These are phyloP conservation scores for Candida morakotiae DNA, from an alignment of 805 yeast species.

Conservation along the genomic window DNA sequence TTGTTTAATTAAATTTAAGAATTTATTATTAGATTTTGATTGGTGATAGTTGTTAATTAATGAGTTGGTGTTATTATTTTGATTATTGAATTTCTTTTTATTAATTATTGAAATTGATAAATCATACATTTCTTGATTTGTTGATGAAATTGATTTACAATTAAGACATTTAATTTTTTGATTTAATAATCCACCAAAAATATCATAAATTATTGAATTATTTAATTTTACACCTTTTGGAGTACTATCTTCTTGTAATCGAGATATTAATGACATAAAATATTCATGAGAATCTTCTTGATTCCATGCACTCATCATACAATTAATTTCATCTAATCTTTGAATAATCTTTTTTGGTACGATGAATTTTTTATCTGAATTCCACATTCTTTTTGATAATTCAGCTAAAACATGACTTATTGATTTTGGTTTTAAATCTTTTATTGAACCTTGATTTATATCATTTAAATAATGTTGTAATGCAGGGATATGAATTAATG, in stretches of 20 bases:
- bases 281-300: slow-evolving; percentile 98
- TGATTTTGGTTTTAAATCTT: slow-evolving; percentile 47
- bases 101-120: slow-evolving; percentile 72
- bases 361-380: slow-evolving; percentile 47
- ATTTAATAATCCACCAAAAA: slow-evolving; percentile 85
- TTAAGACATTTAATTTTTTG: slow-evolving; percentile 81
- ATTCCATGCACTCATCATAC: slow-evolving; percentile 97
- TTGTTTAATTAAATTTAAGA: slow-evolving; percentile 73
- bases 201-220: slow-evolving; percentile 80
- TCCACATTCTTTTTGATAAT: slow-evolving; percentile 67
- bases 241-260: slow-evolving; percentile 88
- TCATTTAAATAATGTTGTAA: slow-evolving; percentile 77
- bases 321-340: slow-evolving; percentile 77
- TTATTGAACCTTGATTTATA: slow-evolving; percentile 52
- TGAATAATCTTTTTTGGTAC: slow-evolving; percentile 74
- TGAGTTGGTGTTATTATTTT: too few species aligned
- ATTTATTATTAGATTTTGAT: too few species aligned
- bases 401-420: slow-evolving; percentile 68
- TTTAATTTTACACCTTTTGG: slow-evolving; percentile 86
- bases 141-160: slow-evolving; percentile 79
- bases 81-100: slow-evolving; percentile 19
- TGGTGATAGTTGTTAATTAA: too few species aligned
- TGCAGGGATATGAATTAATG: slow-evolving; percentile 88
- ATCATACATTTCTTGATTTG: slow-evolving; percentile 93
- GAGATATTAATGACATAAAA: slow-evolving; percentile 83